These are phyloP conservation scores for Schizopora paradoxa DNA, from an alignment of 1,284 basidiomycete genomes.

Conservation along the genomic window DNA sequence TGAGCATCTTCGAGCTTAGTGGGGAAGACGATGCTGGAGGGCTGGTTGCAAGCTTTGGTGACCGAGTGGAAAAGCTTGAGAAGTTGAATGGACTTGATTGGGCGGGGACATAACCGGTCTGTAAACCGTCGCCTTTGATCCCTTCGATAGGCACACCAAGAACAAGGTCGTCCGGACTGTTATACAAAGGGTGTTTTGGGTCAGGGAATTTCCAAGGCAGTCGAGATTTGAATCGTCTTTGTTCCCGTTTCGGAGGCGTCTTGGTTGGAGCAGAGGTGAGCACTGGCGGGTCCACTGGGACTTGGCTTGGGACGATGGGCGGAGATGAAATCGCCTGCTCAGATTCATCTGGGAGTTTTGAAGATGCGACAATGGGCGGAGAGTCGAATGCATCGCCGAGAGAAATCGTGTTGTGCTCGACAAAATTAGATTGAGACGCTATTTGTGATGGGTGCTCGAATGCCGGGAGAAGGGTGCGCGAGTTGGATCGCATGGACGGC, in stretches of 20 bases:
- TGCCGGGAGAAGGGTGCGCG: no score
- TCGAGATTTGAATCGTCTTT: background rate
- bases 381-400: no score
- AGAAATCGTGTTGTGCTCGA: no score
- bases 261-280: background rate
- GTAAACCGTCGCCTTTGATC: conserved; percentile 16
- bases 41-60: conserved; percentile 11
- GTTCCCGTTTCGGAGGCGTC: background rate
- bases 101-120: conserved; percentile 8
- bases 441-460: no score
- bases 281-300: no score
- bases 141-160: conserved; percentile 14
- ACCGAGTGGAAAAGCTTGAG: background rate
- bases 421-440: no score
- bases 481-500: no score
- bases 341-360: no score
- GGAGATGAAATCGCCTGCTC: no score
- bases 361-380: no score
- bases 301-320: no score
- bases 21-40: conserved; percentile 13
- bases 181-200: conserved; percentile 16
- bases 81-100: conserved; percentile 14
- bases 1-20: conserved; percentile 12
- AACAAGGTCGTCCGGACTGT: conserved; percentile 13
- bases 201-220: conserved; percentile 17